Evolutionary conservation across 345 rosid genomes (phyloP), one percentile per base, ranked within the genome.

Genomic region (Eucalyptus coolabah): DNA sequence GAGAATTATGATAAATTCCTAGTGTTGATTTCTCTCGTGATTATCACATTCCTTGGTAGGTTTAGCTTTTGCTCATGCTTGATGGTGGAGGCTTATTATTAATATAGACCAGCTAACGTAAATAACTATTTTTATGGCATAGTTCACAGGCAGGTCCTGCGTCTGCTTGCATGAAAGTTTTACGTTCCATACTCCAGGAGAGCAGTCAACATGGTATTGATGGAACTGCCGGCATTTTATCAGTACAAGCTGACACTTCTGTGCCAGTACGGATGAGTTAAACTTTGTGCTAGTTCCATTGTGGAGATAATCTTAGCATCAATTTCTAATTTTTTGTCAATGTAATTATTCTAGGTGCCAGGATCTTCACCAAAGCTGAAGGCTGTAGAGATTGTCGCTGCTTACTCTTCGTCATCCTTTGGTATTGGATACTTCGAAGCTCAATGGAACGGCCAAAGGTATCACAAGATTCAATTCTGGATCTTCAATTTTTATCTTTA

Each of bases 61-160:
- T 65, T 65, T 40, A 40, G 83, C 83, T 40, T 77, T 77, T 21
- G 85, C 85, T 77, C 24, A 21, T 21, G 30, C 47, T 77, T 40
- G 80, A 44, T 37, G 47, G 85, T 12, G 47, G 85, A 77, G 26
- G 26, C 47, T 40, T 77, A 21, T 21, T 77, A 23, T 77, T 77
- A 40, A 26, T 40, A 40, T 80, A 60, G 83, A 88, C 32, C 56
- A 37, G 28, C 85, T 40, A 42, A 77, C 86, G 80, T 80, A 93
- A 83, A 26, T 60, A 91, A 45, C 81, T 50, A 17, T 67, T 86
- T 67, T 90, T 88, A 14, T 89, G 77, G 59, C 87, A 49, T 91
- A 98, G 99, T 91, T 95, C 99, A 85, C 96, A 96, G 91, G 97
- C 94, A 88, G 99, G 99, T 88, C 99, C 97, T 91, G 99, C 99